Conservation (phyloP, 2,329 filamentous ascomycete species). For the Phialophora tarda region DNA sequence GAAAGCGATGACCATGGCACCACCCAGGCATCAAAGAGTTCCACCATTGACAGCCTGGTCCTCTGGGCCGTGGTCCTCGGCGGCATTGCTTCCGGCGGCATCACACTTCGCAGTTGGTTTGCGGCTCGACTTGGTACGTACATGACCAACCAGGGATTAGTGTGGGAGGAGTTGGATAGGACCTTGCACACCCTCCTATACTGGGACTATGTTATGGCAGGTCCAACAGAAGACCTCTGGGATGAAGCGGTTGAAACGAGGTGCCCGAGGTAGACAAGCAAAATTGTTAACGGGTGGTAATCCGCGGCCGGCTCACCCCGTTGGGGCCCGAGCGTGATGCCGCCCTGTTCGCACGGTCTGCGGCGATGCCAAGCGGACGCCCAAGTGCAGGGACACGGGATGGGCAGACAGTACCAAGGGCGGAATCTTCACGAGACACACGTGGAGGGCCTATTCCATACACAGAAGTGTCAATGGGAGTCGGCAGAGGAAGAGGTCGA, state of each 20-base stretch:
- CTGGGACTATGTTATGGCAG: constrained; percentile 2
- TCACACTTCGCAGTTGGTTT: constrained; percentile 9
- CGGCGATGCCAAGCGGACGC: neutral
- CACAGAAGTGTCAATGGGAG: no score
- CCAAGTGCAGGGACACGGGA: no score
- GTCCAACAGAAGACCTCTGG: neutral
- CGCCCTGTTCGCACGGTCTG: no score
- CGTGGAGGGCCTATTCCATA: no score
- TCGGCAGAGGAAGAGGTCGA: no score
- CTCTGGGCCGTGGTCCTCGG: constrained; percentile 17
- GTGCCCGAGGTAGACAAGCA: neutral
- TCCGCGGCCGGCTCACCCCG: neutral
- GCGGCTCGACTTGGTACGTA: neutral
- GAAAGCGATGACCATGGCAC: neutral
- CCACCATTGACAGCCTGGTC: constrained; percentile 3
- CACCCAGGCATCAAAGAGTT: neutral
- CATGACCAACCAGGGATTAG: constrained; percentile 36
- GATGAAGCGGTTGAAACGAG: neutral
- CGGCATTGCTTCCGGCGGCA: constrained; percentile 9
- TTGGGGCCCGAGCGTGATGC: no score
- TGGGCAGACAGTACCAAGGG: no score
- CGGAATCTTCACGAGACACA: no score
- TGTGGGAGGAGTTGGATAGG: neutral
- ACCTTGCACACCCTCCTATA: neutral
- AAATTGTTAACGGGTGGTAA: neutral